A percentile compares a stretch with the other conserved stretches of the same genome.
phyloP scores from a whole-genome alignment of 768 basidiomycete species.

The Lactarius psammicola region DNA sequence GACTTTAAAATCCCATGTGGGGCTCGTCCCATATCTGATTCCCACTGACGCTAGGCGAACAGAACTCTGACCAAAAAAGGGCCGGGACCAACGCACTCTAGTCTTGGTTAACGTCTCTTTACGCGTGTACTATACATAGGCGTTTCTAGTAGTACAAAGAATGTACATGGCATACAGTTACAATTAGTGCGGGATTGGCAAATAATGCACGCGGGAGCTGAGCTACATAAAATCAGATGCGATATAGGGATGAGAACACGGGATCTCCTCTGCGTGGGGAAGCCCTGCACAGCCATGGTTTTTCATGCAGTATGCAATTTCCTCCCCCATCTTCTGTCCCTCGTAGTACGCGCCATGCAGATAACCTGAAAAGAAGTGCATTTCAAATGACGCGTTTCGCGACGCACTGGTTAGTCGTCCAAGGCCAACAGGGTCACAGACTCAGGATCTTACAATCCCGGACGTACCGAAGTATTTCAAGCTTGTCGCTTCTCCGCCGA shows the following conservation, averaged over 20 bases:
- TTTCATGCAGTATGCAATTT: constrained; percentile 34
- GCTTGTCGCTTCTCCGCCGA: constrained; percentile 63
- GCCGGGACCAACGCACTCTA: neutral
- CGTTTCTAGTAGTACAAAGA: neutral
- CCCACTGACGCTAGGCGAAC: neutral
- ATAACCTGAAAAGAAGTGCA: constrained; percentile 30
- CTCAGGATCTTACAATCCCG: neutral
- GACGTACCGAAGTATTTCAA: constrained; percentile 54
- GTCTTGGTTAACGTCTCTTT: neutral
- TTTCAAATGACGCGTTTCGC: neutral
- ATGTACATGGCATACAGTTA: neutral
- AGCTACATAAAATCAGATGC: constrained; percentile 22
- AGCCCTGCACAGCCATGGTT: constrained; percentile 25
- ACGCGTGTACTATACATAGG: neutral
- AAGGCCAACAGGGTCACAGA: neutral
- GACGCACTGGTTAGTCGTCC: constrained; percentile 8
- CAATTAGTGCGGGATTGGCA: neutral
- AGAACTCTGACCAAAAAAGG: neutral
- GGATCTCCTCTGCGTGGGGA: constrained; percentile 30
- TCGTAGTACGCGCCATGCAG: constrained; percentile 39
- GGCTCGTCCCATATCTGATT: constrained; percentile 1
- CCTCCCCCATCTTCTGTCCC: constrained; percentile 33
- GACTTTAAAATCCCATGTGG: neutral
- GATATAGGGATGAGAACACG: constrained; percentile 30
- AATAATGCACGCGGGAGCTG: neutral